These are phyloP conservation scores for Scheffersomyces segobiensis DNA, from an alignment of 1,139 yeast species.

Conservation along the genomic window DNA sequence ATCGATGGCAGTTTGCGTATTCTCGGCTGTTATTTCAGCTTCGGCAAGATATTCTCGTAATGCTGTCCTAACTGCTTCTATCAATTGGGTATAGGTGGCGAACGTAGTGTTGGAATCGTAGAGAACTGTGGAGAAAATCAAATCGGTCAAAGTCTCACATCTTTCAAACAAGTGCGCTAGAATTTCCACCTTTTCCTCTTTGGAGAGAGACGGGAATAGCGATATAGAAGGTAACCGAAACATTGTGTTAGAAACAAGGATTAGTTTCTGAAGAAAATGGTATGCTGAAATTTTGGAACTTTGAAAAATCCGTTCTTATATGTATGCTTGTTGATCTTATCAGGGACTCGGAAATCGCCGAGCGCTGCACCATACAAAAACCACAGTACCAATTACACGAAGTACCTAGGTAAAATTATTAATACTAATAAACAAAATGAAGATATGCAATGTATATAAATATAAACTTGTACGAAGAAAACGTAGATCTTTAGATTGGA, in stretches of 20 bases:
- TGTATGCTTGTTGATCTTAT: not conserved
- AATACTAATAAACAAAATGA: not conserved
- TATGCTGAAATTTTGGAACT: not conserved
- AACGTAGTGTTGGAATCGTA: conserved; percentile 6
- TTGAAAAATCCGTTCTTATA: too few species aligned
- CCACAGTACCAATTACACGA: not conserved
- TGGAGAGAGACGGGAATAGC: conserved; percentile 17
- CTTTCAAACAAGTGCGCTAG: conserved; percentile 68
- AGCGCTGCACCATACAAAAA: not conserved
- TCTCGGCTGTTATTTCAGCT: conserved; percentile 19
- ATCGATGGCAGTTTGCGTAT: conserved; percentile 19
- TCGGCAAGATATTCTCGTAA: conserved; percentile 34
- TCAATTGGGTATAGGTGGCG: conserved; percentile 46
- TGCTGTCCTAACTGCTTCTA: conserved; percentile 46
- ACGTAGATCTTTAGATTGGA: not conserved
- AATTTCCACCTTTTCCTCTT: conserved; percentile 27
- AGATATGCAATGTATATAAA: not conserved
- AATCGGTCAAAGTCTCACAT: conserved; percentile 49
- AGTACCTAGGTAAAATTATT: not conserved
- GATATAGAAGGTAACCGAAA: conserved; percentile 24
- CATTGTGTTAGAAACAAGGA: conserved; percentile 6
- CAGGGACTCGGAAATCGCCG: not conserved
- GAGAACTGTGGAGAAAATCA: conserved; percentile 39
- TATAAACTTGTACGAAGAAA: not conserved
- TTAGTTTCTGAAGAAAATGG: too few species aligned